Evolutionary conservation across 2,329 filamentous ascomycete genomes (phyloP).

Genomic region (Reticulascus tulasneorum): DNA sequence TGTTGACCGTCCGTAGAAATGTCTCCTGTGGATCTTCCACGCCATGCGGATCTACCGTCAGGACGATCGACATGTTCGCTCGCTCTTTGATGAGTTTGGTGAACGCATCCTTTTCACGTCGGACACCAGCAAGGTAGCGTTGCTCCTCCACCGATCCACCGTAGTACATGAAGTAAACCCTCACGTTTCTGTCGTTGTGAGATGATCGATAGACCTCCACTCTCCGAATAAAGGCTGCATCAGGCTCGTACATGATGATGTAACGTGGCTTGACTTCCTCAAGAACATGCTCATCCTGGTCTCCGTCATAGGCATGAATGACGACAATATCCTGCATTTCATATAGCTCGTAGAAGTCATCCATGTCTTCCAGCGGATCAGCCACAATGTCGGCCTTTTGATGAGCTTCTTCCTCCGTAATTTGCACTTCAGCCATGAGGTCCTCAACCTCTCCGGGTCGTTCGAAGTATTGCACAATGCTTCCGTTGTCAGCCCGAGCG

Average conservation of each 20-base stretch:
- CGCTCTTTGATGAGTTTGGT: slow-evolving; percentile 93
- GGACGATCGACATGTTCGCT: slow-evolving; percentile 84
- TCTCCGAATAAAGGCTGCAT: slow-evolving; percentile 87
- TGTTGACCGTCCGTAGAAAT: slow-evolving; percentile 94
- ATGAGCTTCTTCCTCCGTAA: slow-evolving; percentile 71
- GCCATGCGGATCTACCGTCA: slow-evolving; percentile 67
- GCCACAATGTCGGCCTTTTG: slow-evolving; percentile 70
- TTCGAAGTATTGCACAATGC: slow-evolving; percentile 74
- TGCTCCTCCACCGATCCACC: slow-evolving; percentile 93
- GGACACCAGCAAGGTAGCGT: slow-evolving; percentile 80
- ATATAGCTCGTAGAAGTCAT: slow-evolving; percentile 86
- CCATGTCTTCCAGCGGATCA: slow-evolving; percentile 86
- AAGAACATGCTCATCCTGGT: slow-evolving; percentile 93
- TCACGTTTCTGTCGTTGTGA: slow-evolving; percentile 81
- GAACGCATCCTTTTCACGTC: slow-evolving; percentile 95
- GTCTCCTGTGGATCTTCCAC: slow-evolving; percentile 81
- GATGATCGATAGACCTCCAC: slow-evolving; percentile 96
- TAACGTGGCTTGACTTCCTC: slow-evolving; percentile 92
- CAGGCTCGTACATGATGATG: slow-evolving; percentile 98
- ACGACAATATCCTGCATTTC: slow-evolving; percentile 87
- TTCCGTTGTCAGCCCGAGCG: slow-evolving; percentile 67
- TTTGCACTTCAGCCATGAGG: slow-evolving; percentile 76
- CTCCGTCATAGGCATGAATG: slow-evolving; percentile 89
- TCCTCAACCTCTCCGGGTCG: slow-evolving; percentile 76
- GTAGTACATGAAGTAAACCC: slow-evolving; percentile 97